Conservation (phyloP, 2,329 filamentous ascomycete species). For the Microcyclospora tardicrescens region DNA sequence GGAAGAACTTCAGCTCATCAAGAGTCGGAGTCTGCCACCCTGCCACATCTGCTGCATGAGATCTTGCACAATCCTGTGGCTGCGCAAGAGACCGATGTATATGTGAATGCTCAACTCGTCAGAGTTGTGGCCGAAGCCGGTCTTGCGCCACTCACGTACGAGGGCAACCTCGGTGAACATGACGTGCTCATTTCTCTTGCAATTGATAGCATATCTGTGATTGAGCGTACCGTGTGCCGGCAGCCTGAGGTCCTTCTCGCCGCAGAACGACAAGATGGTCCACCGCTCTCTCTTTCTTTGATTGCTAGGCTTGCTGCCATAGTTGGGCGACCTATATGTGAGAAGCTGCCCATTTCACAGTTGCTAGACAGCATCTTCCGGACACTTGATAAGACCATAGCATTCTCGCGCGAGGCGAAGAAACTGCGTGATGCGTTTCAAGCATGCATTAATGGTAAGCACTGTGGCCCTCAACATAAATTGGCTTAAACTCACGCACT, state of each 20-base stretch:
- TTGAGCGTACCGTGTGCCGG: slow-evolving; percentile 61
- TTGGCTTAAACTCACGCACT: slow-evolving; percentile 10
- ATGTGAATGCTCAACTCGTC: slow-evolving; percentile 73
- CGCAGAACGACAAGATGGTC: slow-evolving; percentile 23
- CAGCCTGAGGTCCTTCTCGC: slow-evolving; percentile 53
- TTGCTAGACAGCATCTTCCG: slow-evolving; percentile 27
- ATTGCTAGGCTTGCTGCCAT: slow-evolving; percentile 40
- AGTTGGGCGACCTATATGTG: slow-evolving; percentile 29
- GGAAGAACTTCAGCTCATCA: slow-evolving; percentile 46
- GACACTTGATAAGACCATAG: slow-evolving; percentile 23
- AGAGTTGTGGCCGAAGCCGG: slow-evolving; percentile 72
- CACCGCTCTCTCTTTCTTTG: slow-evolving; percentile 42
- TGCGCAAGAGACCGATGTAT: slow-evolving; percentile 50
- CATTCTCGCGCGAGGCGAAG: slow-evolving; percentile 24
- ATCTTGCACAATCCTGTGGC: slow-evolving; percentile 35
- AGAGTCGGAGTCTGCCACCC: slow-evolving; percentile 42
- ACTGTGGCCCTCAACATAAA: slow-evolving; percentile 9
- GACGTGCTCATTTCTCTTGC: slow-evolving; percentile 47
- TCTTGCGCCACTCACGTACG: slow-evolving; percentile 53
- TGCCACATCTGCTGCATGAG: slow-evolving; percentile 60
- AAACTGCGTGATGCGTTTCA: slow-evolving; percentile 25
- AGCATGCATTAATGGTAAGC: slow-evolving; percentile 28
- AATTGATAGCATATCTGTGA: slow-evolving; percentile 62
- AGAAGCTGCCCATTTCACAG: slow-evolving; percentile 27
- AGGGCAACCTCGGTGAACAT: slow-evolving; percentile 53